Evolutionary conservation across 2,329 filamentous ascomycete genomes (phyloP).

Genomic region (Phaeosphaeria sp.): DNA sequence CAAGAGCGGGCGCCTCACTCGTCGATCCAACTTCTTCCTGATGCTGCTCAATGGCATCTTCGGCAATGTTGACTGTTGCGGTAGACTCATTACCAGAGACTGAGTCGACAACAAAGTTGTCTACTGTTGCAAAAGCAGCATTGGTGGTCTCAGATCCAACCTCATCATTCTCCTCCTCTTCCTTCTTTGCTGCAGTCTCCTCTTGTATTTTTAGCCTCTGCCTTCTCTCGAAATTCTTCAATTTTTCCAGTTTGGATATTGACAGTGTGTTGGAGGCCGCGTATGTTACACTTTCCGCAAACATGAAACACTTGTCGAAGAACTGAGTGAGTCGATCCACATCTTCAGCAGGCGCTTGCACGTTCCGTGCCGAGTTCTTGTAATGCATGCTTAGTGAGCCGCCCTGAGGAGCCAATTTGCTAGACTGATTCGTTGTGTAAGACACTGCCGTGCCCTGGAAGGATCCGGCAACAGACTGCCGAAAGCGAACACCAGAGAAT

Average conservation of each 20-base stretch:
- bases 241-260: slow-evolving; percentile 12
- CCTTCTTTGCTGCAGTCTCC: not conserved
- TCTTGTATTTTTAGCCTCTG: slow-evolving; percentile 12
- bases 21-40: not conserved
- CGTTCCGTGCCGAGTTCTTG: not conserved
- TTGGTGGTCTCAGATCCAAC: not conserved
- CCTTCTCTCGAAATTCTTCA: slow-evolving; percentile 22
- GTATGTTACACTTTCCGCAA: slow-evolving; percentile 29
- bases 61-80: not conserved
- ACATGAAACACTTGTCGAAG: slow-evolving; percentile 21
- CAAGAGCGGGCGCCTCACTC: not conserved
- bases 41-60: not conserved
- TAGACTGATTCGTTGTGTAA: slow-evolving; percentile 34
- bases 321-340: slow-evolving; percentile 21
- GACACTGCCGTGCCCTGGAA: slow-evolving; percentile 16
- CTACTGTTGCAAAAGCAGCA: not conserved
- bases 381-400: slow-evolving; percentile 27
- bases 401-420: slow-evolving; percentile 35
- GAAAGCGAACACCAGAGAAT: slow-evolving; percentile 38
- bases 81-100: not conserved
- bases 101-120: not conserved
- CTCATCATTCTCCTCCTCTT: not conserved
- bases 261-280: slow-evolving; percentile 24
- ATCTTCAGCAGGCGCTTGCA: slow-evolving; percentile 3
- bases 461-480: slow-evolving; percentile 27